A percentile compares a stretch with the other conserved stretches of the same genome.
These are phyloP conservation scores for Rhizomucor pusillus DNA, from an alignment of 371 early-diverging fungal species.

Conservation along the genomic window DNA sequence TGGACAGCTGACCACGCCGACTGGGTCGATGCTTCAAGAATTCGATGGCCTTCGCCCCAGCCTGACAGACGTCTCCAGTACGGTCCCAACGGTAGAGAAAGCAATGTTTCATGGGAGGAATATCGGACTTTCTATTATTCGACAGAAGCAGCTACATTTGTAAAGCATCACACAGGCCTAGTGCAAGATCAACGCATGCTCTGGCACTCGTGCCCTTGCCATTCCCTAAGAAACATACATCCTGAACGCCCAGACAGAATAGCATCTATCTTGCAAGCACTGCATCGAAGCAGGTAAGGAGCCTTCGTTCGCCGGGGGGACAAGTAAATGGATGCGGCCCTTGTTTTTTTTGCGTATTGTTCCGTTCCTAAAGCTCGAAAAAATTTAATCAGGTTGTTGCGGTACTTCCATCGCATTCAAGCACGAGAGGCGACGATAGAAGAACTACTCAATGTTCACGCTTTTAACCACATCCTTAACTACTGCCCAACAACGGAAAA, in stretches of 20 bases:
- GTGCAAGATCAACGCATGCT: constrained; percentile 59
- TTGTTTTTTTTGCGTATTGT: neutral
- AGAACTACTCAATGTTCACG: constrained; percentile 55
- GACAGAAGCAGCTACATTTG: constrained; percentile 31
- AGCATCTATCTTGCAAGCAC: constrained; percentile 31
- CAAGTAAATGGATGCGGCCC: too few species aligned
- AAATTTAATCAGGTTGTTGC: constrained; percentile 36
- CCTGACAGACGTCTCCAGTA: constrained; percentile 23
- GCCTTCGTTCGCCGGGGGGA: too few species aligned
- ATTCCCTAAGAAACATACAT: constrained; percentile 54
- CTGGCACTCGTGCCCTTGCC: constrained; percentile 59
- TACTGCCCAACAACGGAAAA: constrained; percentile 32
- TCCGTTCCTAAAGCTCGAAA: neutral
- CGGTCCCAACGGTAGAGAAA: constrained; percentile 53
- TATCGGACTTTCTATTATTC: constrained; percentile 57
- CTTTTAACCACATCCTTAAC: constrained; percentile 52
- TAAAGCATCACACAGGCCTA: constrained; percentile 56
- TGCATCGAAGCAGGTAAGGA: constrained; percentile 38
- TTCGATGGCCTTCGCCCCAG: constrained; percentile 2
- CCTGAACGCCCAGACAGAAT: constrained; percentile 67
- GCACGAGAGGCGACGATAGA: constrained; percentile 50
- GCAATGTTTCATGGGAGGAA: constrained; percentile 49
- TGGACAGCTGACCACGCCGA: constrained; percentile 63
- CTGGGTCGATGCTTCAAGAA: constrained; percentile 47
- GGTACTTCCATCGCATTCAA: constrained; percentile 50